Conservation (phyloP, 257 asterid genomes). For the Craterostigma plantagineum region DNA sequence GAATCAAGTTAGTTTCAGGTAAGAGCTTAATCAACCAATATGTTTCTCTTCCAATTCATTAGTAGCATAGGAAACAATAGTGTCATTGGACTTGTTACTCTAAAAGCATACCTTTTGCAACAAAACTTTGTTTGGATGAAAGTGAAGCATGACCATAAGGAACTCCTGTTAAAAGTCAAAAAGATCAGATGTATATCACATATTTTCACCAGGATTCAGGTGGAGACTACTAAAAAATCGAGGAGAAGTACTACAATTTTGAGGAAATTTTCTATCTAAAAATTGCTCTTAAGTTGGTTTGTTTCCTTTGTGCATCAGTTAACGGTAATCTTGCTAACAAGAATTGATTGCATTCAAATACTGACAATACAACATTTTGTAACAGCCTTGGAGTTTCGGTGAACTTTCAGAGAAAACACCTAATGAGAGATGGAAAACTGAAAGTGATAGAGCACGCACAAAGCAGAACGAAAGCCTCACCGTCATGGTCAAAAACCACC, state of each 20-base stretch:
- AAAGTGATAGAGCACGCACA: conserved; percentile 7
- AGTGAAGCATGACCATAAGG: conserved; percentile 73
- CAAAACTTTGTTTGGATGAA: conserved; percentile 73
- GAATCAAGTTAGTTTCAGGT: conserved; percentile 1
- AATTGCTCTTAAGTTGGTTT: neutral
- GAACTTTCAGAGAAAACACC: neutral
- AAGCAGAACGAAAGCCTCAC: conserved; percentile 30
- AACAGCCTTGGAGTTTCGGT: neutral
- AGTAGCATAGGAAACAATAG: neutral
- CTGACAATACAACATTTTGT: neutral
- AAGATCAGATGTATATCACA: neutral
- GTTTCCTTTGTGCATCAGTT: too few relatives aligned
- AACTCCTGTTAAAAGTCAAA: conserved; percentile 56
- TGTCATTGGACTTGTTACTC: conserved; percentile 7
- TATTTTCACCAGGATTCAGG: too few relatives aligned
- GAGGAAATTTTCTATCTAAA: neutral
- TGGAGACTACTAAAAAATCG: too few relatives aligned
- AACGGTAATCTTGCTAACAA: neutral
- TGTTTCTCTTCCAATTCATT: too few relatives aligned
- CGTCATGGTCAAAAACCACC: conserved; percentile 94
- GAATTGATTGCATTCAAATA: too few relatives aligned
- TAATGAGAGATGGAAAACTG: conserved; percentile 5
- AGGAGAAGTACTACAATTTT: too few relatives aligned
- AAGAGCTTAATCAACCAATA: too few relatives aligned
- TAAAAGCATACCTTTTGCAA: conserved; percentile 70